Conservation (phyloP, 2,329 filamentous ascomycete genomes). For the Diaporthe ilicicola region DNA sequence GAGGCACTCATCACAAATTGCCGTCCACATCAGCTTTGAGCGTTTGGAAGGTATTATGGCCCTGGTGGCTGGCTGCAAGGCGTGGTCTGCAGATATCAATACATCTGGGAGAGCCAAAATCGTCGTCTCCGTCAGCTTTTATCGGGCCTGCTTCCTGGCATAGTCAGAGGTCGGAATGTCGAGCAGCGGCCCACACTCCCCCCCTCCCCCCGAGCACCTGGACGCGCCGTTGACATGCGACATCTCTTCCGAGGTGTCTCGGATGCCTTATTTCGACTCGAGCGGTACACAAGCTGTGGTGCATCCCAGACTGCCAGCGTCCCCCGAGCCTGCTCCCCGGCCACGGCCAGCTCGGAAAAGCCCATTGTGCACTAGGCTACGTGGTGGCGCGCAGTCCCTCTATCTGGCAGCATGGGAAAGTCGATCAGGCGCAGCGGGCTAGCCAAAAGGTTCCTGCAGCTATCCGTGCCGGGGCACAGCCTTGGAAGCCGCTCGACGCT, state of each 20-base stretch:
- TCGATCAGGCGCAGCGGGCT: background rate
- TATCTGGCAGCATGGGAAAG: constrained; percentile 11
- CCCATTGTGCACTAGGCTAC: background rate
- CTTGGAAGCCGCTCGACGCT: background rate
- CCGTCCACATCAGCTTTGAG: background rate
- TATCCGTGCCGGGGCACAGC: background rate
- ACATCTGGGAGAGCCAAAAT: background rate
- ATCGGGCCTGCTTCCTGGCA: background rate
- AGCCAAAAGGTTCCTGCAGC: background rate
- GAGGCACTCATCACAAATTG: background rate
- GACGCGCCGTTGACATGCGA: background rate
- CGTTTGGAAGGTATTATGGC: background rate
- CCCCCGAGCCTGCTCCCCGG: background rate
- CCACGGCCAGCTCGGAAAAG: background rate
- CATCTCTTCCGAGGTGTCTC: background rate
- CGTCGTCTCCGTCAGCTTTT: no score
- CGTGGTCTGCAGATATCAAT: background rate
- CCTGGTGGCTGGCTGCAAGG: background rate
- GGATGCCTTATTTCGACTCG: constrained; percentile 5
- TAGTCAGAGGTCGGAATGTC: background rate
- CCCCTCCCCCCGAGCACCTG: background rate
- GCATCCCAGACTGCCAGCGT: background rate
- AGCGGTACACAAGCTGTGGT: background rate
- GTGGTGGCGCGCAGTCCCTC: background rate
- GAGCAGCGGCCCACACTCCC: background rate